Base-by-base conservation (phyloP, 148 eudicot species). In the Rhododendron simsii region DNA sequence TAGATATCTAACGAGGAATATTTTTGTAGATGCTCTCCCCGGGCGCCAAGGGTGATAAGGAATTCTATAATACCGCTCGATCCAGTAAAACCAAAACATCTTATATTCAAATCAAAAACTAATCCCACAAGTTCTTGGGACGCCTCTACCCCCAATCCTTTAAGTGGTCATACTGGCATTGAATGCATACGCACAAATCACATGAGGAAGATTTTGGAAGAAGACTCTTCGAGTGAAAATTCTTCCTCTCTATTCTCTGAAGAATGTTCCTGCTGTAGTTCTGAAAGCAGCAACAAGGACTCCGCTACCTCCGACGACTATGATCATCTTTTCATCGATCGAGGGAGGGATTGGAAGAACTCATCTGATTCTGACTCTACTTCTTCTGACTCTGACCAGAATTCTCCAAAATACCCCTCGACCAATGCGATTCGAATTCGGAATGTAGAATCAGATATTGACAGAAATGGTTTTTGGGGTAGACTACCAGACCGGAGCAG, bases 41-140 rank as follows among this genome's bases (percentile, higher is more conserved):
- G 99, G 76, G 99, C 95, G 80, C 99, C 99, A 59, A 91, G 88
- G 85, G 91, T 91, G 61, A 89, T 96, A 63, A 91, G 96, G 90
- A 91, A 86, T 83, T 88, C 91, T 51, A 57, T 91, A 61, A 59
- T 90, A 78, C 88, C 90, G 69, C 91, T 89, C 37, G 93, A 92
- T 83, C 83, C 90, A 76, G 87, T 80, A 44, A 93, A 88, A 87
- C 39, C 71, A 26, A 92, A 88, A 82, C 79, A 63, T 69, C 83
- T 86, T 7, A 67, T 83, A 28, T 63, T 84, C 28, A 84, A 85
- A 26, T 80, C 85, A 65, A 89, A 80, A 87, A 83, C 86, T 11
- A 77, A 86, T 61, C 65, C 88, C 41, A 20, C 18, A 23, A 86
- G 76, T 35, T 50, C 89, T 45, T 91, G 87, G 87, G 88, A 86